These are phyloP conservation scores for Septoria linicola DNA, from an alignment of 2,329 filamentous ascomycete genomes.

Conservation along the genomic window DNA sequence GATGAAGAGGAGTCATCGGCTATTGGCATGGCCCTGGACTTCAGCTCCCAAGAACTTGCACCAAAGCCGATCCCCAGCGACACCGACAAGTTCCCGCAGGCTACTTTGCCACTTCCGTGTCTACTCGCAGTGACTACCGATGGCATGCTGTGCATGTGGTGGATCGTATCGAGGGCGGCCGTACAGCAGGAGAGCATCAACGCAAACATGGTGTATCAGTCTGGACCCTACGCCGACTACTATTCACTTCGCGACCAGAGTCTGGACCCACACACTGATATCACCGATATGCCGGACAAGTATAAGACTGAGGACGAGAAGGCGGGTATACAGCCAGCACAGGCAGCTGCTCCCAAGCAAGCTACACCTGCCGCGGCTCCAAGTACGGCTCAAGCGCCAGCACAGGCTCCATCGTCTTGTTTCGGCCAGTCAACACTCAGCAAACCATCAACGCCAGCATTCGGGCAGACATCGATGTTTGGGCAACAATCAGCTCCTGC, in stretches of 20 bases:
- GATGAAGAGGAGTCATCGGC: conserved; percentile 70
- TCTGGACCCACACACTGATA: neutral
- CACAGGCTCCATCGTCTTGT: neutral
- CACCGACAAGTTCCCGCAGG: conserved; percentile 69
- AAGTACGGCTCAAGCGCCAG: no score
- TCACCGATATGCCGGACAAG: neutral
- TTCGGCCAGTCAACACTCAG: neutral
- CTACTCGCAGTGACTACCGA: conserved; percentile 86
- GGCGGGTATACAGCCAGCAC: neutral
- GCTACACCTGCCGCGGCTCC: neutral
- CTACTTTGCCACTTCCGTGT: conserved; percentile 75
- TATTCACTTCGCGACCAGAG: conserved; percentile 1
- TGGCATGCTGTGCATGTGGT: conserved; percentile 82
- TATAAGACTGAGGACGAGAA: conserved; percentile 3
- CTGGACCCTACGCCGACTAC: conserved; percentile 12
- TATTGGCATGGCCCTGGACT: conserved; percentile 77
- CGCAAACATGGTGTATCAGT: conserved; percentile 14
- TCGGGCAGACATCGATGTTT: conserved; percentile 7
- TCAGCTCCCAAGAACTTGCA: conserved; percentile 40
- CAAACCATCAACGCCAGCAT: conserved; percentile 4
- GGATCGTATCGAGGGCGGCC: conserved; percentile 86
- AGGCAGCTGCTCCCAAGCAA: no score
- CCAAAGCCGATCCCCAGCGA: conserved; percentile 46
- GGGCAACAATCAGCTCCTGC: neutral
- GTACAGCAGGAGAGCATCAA: conserved; percentile 58